Base-by-base conservation (phyloP, 2,329 filamentous ascomycete genomes). In the Magnaporthiopsis incrustans region DNA sequence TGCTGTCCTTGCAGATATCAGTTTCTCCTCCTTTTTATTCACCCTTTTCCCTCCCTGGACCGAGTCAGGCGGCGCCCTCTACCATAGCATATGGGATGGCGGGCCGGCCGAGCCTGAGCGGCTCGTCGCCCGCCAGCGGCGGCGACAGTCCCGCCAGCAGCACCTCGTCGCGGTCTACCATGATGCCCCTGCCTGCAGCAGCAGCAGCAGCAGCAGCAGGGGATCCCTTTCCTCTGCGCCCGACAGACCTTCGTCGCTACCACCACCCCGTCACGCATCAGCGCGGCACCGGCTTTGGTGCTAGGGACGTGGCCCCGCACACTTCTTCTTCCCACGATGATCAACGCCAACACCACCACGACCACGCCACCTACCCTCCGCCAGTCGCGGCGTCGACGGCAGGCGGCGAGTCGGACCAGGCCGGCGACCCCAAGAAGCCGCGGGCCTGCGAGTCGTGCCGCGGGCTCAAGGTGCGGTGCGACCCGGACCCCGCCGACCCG, bases 381-480 rank as follows among this genome's bases (percentile, higher is more conserved):
- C 44, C 59, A 53, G 60, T 61, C 26, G 62, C 66, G 64, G 32
- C 33, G 10, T 22, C 32, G 12, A 26, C 18, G n/a, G 59, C 38
- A 15, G 27, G 38, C 30, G 30, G 30, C 59, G 59, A 57, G 15
- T 7, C 64, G 14, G 66, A 65, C 62, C 67, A 67, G 38, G 73
- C 70, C 33, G 68, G 64, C 63, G 87, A 89, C 57, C 77, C 84
- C 44, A 91, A 89, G 74, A 85, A 89, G 64, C 82, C 86, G 4
- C 83, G 89, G 33, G 89, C 89, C 44, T 92, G 89, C 74, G 89
- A 92, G 73, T 86, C 88, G 3, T 92, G 89, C 72, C 86, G 89
- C 59, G 85, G 86, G 30, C 79, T 92, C 62, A 92, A 92, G 74
- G 92, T 96, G 66, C 89, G 91, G 68, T 97, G 92, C 77, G 92